These are phyloP conservation scores for Trichophyton simii DNA, from an alignment of 2,329 filamentous ascomycete species.

Conservation along the genomic window DNA sequence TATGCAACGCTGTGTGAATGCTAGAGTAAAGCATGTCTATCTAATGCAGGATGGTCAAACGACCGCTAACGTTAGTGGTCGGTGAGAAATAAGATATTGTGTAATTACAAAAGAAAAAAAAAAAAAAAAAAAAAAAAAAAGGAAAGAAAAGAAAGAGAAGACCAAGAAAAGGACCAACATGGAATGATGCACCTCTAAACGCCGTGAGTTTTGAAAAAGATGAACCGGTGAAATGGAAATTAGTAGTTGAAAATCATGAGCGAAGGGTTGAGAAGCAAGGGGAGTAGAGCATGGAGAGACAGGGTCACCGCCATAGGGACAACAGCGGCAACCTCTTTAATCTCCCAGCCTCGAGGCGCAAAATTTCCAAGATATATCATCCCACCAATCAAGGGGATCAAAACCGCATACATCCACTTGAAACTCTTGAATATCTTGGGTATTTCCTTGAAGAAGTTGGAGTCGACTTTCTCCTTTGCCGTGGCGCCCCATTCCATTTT, in stretches of 20 bases:
- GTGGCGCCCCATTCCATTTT: constrained; percentile 81
- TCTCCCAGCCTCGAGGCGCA: constrained; percentile 29
- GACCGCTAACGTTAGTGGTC: neutral
- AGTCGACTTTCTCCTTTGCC: constrained; percentile 59
- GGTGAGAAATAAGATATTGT: no score
- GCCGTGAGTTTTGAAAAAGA: neutral
- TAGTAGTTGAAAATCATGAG: constrained; percentile 17
- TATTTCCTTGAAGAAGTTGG: constrained; percentile 75
- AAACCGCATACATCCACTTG: constrained; percentile 51
- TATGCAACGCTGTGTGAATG: neutral
- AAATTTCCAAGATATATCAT: constrained; percentile 21
- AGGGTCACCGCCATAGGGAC: constrained; percentile 15
- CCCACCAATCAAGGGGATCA: constrained; percentile 15
- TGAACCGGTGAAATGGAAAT: neutral
- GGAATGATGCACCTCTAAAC: neutral
- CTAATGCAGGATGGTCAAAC: neutral
- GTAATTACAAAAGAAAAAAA: neutral
- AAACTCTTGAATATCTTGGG: constrained; percentile 68
- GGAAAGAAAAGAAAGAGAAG: neutral
- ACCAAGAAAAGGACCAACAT: neutral
- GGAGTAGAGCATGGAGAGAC: constrained; percentile 14
- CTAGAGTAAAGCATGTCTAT: neutral
- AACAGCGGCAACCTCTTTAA: constrained; percentile 19
- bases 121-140: neutral
- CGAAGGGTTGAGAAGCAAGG: constrained; percentile 15